phyloP scores from a whole-genome alignment of 176 grass and related monocot genomes.

The Bonia amplexicaulis region DNA sequence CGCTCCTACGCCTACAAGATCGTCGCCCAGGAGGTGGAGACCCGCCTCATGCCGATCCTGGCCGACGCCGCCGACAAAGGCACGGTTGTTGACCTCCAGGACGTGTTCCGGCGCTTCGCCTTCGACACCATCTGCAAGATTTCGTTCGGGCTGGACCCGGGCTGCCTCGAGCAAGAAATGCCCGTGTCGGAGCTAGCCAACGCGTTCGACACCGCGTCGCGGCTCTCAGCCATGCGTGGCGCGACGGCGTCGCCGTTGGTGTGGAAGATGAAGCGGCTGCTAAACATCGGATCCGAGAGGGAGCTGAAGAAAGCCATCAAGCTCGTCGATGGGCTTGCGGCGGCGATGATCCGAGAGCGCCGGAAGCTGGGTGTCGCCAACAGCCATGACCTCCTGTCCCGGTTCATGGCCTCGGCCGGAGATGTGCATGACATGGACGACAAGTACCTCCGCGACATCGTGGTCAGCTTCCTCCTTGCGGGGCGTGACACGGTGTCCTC shows the following conservation, averaged over 20 bases:
- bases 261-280: slow-evolving; percentile 63
- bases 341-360: slow-evolving; percentile 44
- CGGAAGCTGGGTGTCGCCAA: slow-evolving; percentile 30
- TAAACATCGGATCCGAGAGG: slow-evolving; percentile 64
- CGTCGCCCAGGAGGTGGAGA: slow-evolving; percentile 39
- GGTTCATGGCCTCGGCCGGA: slow-evolving; percentile 42
- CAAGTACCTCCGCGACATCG: slow-evolving; percentile 83
- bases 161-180: slow-evolving; percentile 33
- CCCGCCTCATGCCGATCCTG: slow-evolving; percentile 45
- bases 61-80: not conserved
- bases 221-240: slow-evolving; percentile 46
- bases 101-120: slow-evolving; percentile 73
- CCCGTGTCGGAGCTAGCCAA: slow-evolving; percentile 40
- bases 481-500: slow-evolving; percentile 78
- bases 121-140: slow-evolving; percentile 93
- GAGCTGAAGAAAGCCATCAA: slow-evolving; percentile 50
- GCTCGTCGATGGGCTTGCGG: slow-evolving; percentile 47
- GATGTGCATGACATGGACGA: slow-evolving; percentile 11
- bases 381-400: slow-evolving; percentile 68
- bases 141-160: slow-evolving; percentile 67
- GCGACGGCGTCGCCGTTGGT: slow-evolving; percentile 28
- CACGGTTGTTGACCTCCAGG: slow-evolving; percentile 53
- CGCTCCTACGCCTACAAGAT: slow-evolving; percentile 54
- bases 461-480: slow-evolving; percentile 82
- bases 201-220: slow-evolving; percentile 62